phyloP scores from a whole-genome alignment of 2,329 filamentous ascomycete species.

The Penicillium italicum region DNA sequence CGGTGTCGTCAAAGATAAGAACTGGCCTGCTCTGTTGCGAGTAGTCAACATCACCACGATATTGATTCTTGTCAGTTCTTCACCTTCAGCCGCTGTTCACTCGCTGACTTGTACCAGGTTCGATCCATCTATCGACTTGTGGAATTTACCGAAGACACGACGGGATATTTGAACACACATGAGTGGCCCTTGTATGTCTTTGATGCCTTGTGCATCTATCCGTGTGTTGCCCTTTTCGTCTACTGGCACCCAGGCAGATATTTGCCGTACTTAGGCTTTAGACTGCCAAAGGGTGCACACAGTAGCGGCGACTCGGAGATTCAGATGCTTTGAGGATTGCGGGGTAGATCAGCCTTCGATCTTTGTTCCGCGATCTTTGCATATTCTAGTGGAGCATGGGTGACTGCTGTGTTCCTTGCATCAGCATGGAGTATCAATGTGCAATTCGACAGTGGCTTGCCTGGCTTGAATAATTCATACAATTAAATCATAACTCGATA shows the following conservation, averaged over 20 bases:
- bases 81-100: background rate
- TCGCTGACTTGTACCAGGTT: conserved; percentile 21
- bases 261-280: conserved; percentile 33
- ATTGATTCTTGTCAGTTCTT: conserved; percentile 29
- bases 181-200: conserved; percentile 48
- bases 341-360: background rate
- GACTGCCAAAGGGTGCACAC: conserved; percentile 29
- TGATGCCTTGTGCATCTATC: conserved; percentile 42
- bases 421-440: background rate
- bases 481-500: background rate
- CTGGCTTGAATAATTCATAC: background rate
- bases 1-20: conserved; percentile 21
- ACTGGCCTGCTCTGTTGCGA: conserved; percentile 33
- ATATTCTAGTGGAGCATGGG: background rate
- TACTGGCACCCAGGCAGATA: conserved; percentile 35
- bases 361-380: background rate
- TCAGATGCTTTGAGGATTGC: background rate
- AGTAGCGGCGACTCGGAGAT: background rate
- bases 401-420: background rate
- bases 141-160: conserved; percentile 46
- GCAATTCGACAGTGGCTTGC: background rate
- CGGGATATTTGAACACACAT: conserved; percentile 41
- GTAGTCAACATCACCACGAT: conserved; percentile 31
- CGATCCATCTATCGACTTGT: conserved; percentile 49
- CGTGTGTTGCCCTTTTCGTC: conserved; percentile 28